These are phyloP conservation scores for Talaromyces pinophilus DNA, from an alignment of 2,329 filamentous ascomycete genomes.

Conservation along the genomic window DNA sequence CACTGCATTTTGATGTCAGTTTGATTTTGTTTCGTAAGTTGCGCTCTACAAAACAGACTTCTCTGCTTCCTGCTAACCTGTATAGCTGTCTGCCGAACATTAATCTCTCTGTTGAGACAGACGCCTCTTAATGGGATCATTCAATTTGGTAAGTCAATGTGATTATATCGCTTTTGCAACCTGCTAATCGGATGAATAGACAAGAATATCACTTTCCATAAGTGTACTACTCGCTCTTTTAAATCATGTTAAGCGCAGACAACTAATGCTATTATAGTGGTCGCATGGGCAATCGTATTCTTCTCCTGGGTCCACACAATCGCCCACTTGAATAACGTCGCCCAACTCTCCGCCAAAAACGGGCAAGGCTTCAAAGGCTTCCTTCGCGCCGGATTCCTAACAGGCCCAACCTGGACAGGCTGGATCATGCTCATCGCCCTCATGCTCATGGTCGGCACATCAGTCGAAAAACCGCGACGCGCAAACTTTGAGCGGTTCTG, in stretches of 20 bases:
- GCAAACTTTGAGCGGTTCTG: conserved; percentile 88
- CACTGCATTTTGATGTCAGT: conserved; percentile 79
- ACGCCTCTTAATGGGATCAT: conserved; percentile 84
- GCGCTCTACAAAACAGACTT: too few species aligned
- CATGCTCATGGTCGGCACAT: conserved; percentile 76
- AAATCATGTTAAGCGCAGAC: background rate
- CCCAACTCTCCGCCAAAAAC: conserved; percentile 71
- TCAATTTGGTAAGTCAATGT: conserved; percentile 57
- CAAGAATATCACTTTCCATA: conserved; percentile 89
- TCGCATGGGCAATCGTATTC: conserved; percentile 85
- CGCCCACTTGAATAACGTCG: conserved; percentile 85
- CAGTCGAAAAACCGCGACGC: conserved; percentile 73
- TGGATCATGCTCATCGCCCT: conserved; percentile 80
- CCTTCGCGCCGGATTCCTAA: conserved; percentile 73
- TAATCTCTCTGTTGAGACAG: conserved; percentile 77
- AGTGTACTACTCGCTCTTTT: conserved; percentile 44
- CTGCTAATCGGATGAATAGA: conserved; percentile 47
- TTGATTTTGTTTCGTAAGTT: conserved; percentile 66
- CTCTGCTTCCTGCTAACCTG: background rate
- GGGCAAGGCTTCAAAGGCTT: conserved; percentile 77
- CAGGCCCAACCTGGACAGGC: conserved; percentile 81
- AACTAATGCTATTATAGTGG: conserved; percentile 41
- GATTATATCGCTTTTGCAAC: background rate
- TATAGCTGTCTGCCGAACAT: conserved; percentile 71
- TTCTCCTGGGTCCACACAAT: conserved; percentile 85